Base-by-base conservation (phyloP, 2,329 filamentous ascomycete genomes). In the Basipetospora chlamydospora region DNA sequence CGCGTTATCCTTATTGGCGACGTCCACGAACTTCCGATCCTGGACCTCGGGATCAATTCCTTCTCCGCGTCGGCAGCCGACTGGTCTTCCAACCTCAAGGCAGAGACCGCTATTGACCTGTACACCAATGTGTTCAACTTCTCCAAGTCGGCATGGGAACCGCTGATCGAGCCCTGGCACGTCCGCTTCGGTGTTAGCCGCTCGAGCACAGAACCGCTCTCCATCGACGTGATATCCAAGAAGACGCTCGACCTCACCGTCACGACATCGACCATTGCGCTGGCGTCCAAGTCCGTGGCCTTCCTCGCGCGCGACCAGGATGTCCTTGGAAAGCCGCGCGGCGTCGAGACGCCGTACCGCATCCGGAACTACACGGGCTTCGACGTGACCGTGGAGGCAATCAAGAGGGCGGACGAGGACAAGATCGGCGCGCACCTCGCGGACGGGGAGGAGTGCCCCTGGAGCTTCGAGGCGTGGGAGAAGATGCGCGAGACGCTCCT, bases 61-160 rank as follows among this genome's bases (percentile, higher is more conserved):
- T 96, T 96, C 50, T 81, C 75, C 5, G 71, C 88, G 3, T 76
- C 80, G 31, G 83, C 92, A 4, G 76, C 80, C 45, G 85, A 98
- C 52, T 99, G 90, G 90, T 88, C 88, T 1, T 79, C 77, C 5
- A 80, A 78, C 16, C 67, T 98, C 55, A 86, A 78, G 49, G 88
- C 84, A 0, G 85, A 95, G 51, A 82, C 85, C 0, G 80, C 75
- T n/a, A 77, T 98, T 33, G 85, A 95, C 43, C 85, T 88, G 44
- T 94, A 94, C 56, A 73, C 92, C 47, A 98, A 96, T 49, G 80
- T 98, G 18, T 98, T 94, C 66, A 98, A 98, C 57, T 98, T 98
- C 59, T 90, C 90, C 11, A 98, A 98, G 55, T 98, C 90, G 0
- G 85, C 86, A 3, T 98, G 90, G 90, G 90, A 98, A 55, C 90